phyloP scores from a whole-genome alignment of 257 asterid species.

The Cynanchum wilfordii region DNA sequence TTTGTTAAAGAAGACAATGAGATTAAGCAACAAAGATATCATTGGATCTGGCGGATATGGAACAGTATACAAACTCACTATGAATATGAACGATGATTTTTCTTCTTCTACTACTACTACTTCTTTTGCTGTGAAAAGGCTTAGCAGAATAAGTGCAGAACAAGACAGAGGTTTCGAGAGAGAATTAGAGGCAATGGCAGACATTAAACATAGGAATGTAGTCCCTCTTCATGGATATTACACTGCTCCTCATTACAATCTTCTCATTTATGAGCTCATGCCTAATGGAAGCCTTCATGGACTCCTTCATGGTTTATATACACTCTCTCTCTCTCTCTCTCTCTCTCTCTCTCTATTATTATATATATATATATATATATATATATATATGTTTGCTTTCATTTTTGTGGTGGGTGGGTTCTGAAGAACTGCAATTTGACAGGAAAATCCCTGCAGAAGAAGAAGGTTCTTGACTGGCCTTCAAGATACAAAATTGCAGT shows the following conservation, averaged over 20 bases:
- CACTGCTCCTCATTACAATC: slow-evolving; percentile 65
- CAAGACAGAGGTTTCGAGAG: slow-evolving; percentile 81
- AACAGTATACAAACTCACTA: slow-evolving; percentile 64
- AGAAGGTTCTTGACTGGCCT: slow-evolving; percentile 60
- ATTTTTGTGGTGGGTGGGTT: too few relatives aligned
- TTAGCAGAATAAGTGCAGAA: slow-evolving; percentile 48
- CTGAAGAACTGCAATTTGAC: slow-evolving; percentile 2
- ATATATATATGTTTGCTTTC: too few relatives aligned
- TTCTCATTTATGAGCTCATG: slow-evolving; percentile 88
- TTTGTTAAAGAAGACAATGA: slow-evolving; percentile 60
- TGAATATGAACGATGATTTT: slow-evolving; percentile 5
- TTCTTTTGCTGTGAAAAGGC: slow-evolving; percentile 63
- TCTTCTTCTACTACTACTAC: neutral
- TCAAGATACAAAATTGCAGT: slow-evolving; percentile 69
- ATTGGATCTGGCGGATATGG: slow-evolving; percentile 91
- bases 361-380: too few relatives aligned
- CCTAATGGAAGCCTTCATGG: slow-evolving; percentile 67
- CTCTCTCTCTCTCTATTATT: too few relatives aligned
- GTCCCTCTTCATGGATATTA: slow-evolving; percentile 80
- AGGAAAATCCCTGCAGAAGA: slow-evolving; percentile 57
- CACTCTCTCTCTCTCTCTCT: too few relatives aligned
- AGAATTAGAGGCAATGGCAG: slow-evolving; percentile 85
- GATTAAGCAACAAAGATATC: slow-evolving; percentile 70
- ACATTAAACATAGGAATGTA: slow-evolving; percentile 79
- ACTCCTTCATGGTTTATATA: slow-evolving; percentile 58